A percentile compares a stretch with the other conserved stretches of the same genome.
These are phyloP conservation scores for Cryptococcus floricola DNA, from an alignment of 1,284 basidiomycete species.

Conservation along the genomic window DNA sequence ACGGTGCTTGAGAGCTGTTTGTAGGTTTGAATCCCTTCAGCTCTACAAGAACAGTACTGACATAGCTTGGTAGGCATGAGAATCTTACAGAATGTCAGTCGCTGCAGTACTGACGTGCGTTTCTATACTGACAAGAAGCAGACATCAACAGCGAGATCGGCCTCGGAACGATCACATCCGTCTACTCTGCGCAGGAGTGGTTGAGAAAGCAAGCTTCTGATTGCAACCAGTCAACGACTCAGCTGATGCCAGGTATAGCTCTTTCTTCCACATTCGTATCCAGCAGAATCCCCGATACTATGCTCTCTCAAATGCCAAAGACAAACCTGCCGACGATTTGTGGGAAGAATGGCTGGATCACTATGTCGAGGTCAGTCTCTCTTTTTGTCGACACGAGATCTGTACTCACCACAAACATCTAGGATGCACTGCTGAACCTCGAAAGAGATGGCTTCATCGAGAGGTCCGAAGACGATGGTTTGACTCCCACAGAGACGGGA, in stretches of 20 bases:
- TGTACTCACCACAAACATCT: too few relatives aligned
- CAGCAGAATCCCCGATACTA: constrained; percentile 77
- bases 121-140: constrained; percentile 6
- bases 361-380: constrained; percentile 54
- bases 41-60: not conserved
- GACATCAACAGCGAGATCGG: constrained; percentile 88
- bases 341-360: constrained; percentile 67
- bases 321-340: constrained; percentile 14
- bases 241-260: constrained; percentile 40
- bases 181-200: constrained; percentile 68
- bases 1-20: constrained; percentile 78
- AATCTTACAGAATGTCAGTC: constrained; percentile 67
- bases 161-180: constrained; percentile 68
- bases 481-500: constrained; percentile 19
- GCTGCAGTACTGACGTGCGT: too few relatives aligned
- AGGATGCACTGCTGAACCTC: constrained; percentile 61
- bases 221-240: not conserved
- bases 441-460: constrained; percentile 60
- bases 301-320: constrained; percentile 48
- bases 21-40: not conserved
- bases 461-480: constrained; percentile 27
- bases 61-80: constrained; percentile 52
- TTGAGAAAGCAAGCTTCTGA: constrained; percentile 52
- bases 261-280: constrained; percentile 79
- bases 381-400: not conserved